Conservation (phyloP, 2,329 filamentous ascomycete species). For the Fusarium drepaniforme region DNA sequence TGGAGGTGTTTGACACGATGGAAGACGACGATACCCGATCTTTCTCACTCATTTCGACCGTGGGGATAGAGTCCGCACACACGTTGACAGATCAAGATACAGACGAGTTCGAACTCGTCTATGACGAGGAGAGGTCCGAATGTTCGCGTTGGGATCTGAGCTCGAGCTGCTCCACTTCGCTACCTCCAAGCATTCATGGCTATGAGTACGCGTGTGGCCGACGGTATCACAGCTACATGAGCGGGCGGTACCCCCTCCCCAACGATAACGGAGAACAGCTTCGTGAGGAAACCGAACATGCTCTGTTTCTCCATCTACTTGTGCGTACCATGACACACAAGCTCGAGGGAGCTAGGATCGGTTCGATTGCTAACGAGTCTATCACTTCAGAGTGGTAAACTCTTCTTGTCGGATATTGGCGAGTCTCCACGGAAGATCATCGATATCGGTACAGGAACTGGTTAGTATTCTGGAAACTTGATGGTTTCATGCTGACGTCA, state of each 20-base stretch:
- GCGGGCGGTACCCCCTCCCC: slow-evolving; percentile 59
- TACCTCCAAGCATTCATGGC: slow-evolving; percentile 49
- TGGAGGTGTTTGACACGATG: slow-evolving; percentile 25
- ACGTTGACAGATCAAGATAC: slow-evolving; percentile 45
- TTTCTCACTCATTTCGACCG: slow-evolving; percentile 48
- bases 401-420: slow-evolving; percentile 56
- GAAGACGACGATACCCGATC: slow-evolving; percentile 42
- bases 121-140: slow-evolving; percentile 38
- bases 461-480: slow-evolving; percentile 40
- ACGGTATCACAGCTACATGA: slow-evolving; percentile 58
- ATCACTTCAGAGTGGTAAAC: slow-evolving; percentile 49
- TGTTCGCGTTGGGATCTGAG: slow-evolving; percentile 38
- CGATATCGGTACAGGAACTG: slow-evolving; percentile 64
- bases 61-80: slow-evolving; percentile 40
- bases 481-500: slow-evolving; percentile 12
- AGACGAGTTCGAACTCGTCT: slow-evolving; percentile 47
- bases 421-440: slow-evolving; percentile 57
- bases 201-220: slow-evolving; percentile 51
- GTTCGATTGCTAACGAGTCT: slow-evolving; percentile 2
- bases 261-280: slow-evolving; percentile 61
- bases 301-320: slow-evolving; percentile 58
- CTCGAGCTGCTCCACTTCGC: slow-evolving; percentile 49
- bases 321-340: slow-evolving; percentile 38
- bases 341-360: background rate
- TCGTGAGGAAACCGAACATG: slow-evolving; percentile 60